Evolutionary conservation across 495 filamentous ascomycete genomes (phyloP), one percentile per base, ranked within the genome.

Genomic region (Aspergillus asperescens): DNA sequence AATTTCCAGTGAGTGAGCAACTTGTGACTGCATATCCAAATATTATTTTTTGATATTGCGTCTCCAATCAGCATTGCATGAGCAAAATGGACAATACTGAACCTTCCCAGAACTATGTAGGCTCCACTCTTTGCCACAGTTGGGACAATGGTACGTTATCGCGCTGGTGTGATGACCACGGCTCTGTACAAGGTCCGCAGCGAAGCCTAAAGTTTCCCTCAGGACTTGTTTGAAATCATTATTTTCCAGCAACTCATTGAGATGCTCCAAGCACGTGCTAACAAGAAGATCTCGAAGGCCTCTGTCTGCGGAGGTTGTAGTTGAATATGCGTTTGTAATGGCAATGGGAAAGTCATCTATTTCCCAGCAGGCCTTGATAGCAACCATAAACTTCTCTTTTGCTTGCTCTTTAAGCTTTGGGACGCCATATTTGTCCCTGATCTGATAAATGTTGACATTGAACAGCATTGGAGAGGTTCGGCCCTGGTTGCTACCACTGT

Each of bases 371-470:
- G 38, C 35, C 28, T 57, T 42, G 0, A 63, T 45, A 5, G 49
- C 46, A 7, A n/a, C 31, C 27, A 61, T 45, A 54, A 76, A 78
- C 28, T 68, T 74, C 27, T 65, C 49, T 24, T 48, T 56, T 0
- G 72, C 62, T 13, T 71, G 58, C 0, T 56, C 24, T 55, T 74
- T 72, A 4, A 78, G 59, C n/a, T 42, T 51, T 0, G 48, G 53
- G 10, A 79, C 58, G 15, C 56, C 55, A 48, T 69, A 76, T 46
- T 73, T 76, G 50, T 77, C 69, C 1, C 64, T 71, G 20, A 74
- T 62, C 5, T 65, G 49, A 47, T 77, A 78, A 24, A 75, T 56
- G 12, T 65, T 61, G 20, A 67, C 55, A 41, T 73, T 61, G 50
- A 69, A 63, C 1, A 68, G 41, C 28, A 69, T 41, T 23, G 57